Percentiles rank a stretch among this genome's conserved stretches.
Evolutionary conservation across 805 yeast genomes (phyloP).

Genomic region (Sungouiozyma intestinalis): DNA sequence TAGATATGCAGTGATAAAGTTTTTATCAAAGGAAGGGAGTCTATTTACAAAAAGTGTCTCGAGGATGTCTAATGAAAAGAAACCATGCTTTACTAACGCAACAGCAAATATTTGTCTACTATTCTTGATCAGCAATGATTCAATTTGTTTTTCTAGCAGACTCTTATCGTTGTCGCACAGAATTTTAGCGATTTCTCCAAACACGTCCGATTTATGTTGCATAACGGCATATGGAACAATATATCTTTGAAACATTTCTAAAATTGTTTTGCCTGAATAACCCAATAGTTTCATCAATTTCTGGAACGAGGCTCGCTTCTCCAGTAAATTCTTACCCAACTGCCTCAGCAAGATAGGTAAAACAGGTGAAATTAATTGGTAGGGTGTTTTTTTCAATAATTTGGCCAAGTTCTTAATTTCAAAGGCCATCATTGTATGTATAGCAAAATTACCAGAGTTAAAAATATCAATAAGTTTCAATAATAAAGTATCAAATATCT

Average conservation of each 20-base stretch:
- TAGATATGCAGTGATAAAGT: constrained; percentile 18
- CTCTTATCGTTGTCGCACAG: constrained; percentile 18
- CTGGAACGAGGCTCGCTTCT: constrained; percentile 43
- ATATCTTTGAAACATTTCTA: constrained; percentile 57
- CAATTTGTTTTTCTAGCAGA: constrained; percentile 14
- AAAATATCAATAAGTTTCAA: constrained; percentile 56
- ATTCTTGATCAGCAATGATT: constrained; percentile 17
- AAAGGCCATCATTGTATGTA: constrained; percentile 54
- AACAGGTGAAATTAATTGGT: constrained; percentile 71
- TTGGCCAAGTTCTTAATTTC: constrained; percentile 51
- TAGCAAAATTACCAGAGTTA: constrained; percentile 51
- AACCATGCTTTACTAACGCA: constrained; percentile 24
- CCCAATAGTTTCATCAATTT: constrained; percentile 57
- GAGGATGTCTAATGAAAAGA: constrained; percentile 23
- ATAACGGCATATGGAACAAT: constrained; percentile 71
- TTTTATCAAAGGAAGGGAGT: constrained; percentile 22
- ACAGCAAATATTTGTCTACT: constrained; percentile 29
- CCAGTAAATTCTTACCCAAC: constrained; percentile 43
- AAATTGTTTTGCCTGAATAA: constrained; percentile 48
- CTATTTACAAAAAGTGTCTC: constrained; percentile 23
- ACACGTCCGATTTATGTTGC: constrained; percentile 50
- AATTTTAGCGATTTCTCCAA: constrained; percentile 30
- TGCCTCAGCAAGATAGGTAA: constrained; percentile 61
- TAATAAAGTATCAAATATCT: constrained; percentile 53
- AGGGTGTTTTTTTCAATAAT: constrained; percentile 51